Evolutionary conservation across 768 basidiomycete genomes (phyloP).

Genomic region (Trametes punicea): DNA sequence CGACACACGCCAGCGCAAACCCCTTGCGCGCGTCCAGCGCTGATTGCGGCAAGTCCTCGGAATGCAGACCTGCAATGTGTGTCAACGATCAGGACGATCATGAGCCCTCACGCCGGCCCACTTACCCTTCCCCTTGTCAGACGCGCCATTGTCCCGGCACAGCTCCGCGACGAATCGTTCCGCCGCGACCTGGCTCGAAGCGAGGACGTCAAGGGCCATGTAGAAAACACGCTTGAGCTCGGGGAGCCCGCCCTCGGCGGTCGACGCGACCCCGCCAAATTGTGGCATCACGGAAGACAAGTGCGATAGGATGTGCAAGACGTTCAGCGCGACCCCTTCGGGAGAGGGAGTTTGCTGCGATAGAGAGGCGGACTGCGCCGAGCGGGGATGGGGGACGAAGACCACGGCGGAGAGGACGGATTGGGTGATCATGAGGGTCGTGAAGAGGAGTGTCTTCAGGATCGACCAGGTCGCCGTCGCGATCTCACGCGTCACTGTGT

Average conservation of each 20-base stretch:
- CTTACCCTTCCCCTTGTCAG: conserved; percentile 10
- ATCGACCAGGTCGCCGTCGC: conserved; percentile 58
- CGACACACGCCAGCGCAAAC: conserved; percentile 69
- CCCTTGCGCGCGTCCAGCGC: conserved; percentile 41
- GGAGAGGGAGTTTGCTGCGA: conserved; percentile 25
- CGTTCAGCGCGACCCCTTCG: conserved; percentile 48
- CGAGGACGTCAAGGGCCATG: conserved; percentile 70
- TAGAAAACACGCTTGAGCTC: conserved; percentile 77
- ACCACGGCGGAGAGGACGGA: conserved; percentile 52
- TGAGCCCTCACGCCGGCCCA: neutral
- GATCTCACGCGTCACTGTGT: conserved; percentile 42
- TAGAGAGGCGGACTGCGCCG: conserved; percentile 5
- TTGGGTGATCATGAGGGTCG: conserved; percentile 65
- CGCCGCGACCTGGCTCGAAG: conserved; percentile 36
- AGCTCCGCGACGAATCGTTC: conserved; percentile 39
- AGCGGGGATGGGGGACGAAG: conserved; percentile 43
- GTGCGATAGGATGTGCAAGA: conserved; percentile 57
- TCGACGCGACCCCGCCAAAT: conserved; percentile 70
- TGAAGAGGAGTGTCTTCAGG: conserved; percentile 76
- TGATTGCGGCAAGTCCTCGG: conserved; percentile 3
- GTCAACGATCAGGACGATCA: neutral
- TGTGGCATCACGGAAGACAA: conserved; percentile 76
- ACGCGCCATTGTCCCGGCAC: conserved; percentile 14
- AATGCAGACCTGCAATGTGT: neutral
- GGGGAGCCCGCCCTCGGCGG: conserved; percentile 52